Base-by-base conservation (phyloP, 495 filamentous ascomycete species). In the Umbilicaria muhlenbergii region DNA sequence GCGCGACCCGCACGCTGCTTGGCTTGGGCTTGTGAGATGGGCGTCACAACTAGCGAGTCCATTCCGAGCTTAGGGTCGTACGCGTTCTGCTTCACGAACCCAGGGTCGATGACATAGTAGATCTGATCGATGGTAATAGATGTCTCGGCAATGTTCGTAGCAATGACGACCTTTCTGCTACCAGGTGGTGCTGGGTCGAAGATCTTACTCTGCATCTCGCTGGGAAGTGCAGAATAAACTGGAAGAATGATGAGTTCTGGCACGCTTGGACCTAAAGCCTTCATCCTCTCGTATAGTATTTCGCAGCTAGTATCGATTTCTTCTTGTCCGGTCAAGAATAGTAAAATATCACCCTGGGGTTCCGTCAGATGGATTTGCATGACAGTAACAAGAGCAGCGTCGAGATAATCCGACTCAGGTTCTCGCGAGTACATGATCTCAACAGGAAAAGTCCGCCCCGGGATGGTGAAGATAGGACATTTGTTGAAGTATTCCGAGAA, bases 321-420 rank as follows among this genome's bases (percentile, higher is more conserved):
- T 64, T 96, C 91, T 56, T 94, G 86, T 11, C 91, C 91, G 0
- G 91, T 99, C 51, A 99, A 69, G 66, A 99, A 99, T 13, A 99
- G 64, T 12, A 99, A 66, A 44, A 99, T 95, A 58, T 96, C 92
- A 55, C 91, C 91, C 16, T 72, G 68, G 0, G 86, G 82, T 50
- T 99, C 92, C 13, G 77, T 85, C 24, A 99, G 67, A 61, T 99
- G 91, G 47, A 99, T 94, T 52, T 95, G 86, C 87, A 99, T 94
- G 28, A 95, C 88, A 0, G 92, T 95, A 35, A 85, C 81, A 13
- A 99, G 66, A 1, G 92, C 86, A n/a, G 88, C 81, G 58, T 95
- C 89, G 14, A 99, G 71, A 55, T 99, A 99, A 59, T 99, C 91
- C 3, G 81, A 82, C 56, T 96, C 91, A 0, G 92, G 91, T 61